Percentiles rank a stretch among this genome's conserved stretches.
These are phyloP conservation scores for Cordyceps militaris DNA, from an alignment of 2,329 filamentous ascomycete species.

Conservation along the genomic window DNA sequence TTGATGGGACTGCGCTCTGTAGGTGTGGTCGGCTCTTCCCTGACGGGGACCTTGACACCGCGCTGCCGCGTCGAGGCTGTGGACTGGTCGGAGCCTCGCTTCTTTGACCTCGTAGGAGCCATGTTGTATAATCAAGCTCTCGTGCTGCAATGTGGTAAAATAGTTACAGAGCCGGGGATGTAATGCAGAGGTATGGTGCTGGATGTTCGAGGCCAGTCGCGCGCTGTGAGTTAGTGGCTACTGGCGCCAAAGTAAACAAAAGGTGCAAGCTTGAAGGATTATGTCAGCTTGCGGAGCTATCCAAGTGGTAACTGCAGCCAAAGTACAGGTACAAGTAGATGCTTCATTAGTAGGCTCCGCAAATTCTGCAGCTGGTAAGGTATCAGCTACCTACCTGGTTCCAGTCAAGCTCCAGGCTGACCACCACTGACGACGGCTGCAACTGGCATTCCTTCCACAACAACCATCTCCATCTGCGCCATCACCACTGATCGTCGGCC, in stretches of 20 bases:
- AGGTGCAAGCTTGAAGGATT: constrained; percentile 11
- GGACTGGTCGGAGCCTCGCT: constrained; percentile 9
- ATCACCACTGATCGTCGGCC: constrained; percentile 1
- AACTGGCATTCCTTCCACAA: constrained; percentile 7
- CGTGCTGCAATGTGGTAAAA: background rate
- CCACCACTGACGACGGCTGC: constrained; percentile 14
- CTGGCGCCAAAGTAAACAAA: constrained; percentile 18
- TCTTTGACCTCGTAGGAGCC: constrained; percentile 13
- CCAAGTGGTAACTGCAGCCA: constrained; percentile 6
- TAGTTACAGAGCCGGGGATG: background rate
- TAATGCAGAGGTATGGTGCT: background rate
- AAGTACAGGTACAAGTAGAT: background rate
- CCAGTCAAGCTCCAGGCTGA: constrained; percentile 14
- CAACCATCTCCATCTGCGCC: constrained; percentile 6
- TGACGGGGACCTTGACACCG: constrained; percentile 18
- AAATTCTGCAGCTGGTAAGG: background rate
- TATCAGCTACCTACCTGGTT: background rate
- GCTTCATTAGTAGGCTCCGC: background rate
- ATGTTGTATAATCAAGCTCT: background rate
- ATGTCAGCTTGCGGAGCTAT: constrained; percentile 12
- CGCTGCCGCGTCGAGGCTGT: constrained; percentile 10
- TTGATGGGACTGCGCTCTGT: constrained; percentile 52
- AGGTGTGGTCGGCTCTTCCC: constrained; percentile 31
- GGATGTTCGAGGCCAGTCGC: constrained; percentile 2
- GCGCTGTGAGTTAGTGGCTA: constrained; percentile 11